Percentiles rank a stretch among this genome's conserved stretches.
phyloP scores from a whole-genome alignment of 331 rosid genomes.

The Rhamnella rubrinervis region DNA sequence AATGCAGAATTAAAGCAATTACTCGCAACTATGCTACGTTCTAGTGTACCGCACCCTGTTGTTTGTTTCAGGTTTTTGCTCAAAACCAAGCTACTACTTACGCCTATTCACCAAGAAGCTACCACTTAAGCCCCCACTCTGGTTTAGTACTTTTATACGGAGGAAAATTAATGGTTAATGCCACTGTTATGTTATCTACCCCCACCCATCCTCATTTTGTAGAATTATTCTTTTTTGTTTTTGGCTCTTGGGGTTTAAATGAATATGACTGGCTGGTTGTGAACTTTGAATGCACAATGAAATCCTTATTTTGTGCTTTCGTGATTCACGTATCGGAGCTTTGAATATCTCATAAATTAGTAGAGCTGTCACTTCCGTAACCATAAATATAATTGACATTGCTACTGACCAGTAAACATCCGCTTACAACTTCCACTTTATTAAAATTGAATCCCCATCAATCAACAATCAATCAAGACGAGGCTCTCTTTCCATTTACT shows the following conservation, averaged over 20 bases:
- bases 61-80: neutral
- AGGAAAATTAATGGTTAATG: neutral
- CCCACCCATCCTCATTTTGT: constrained; percentile 5
- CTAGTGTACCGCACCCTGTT: neutral
- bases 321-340: neutral
- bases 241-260: neutral
- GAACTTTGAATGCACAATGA: constrained; percentile 22
- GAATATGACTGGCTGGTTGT: constrained; percentile 10
- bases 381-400: neutral
- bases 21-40: neutral
- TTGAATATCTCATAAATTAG: constrained; percentile 3
- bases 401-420: neutral
- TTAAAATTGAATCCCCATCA: neutral
- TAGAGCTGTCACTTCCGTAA: constrained; percentile 4
- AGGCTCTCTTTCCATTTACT: neutral
- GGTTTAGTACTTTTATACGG: neutral
- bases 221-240: neutral
- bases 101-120: neutral
- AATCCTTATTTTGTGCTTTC: constrained; percentile 22
- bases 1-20: constrained; percentile 43
- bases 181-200: neutral
- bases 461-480: neutral
- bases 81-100: constrained; percentile 16
- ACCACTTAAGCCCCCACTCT: neutral
- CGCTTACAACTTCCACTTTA: neutral